phyloP scores from a whole-genome alignment of 768 basidiomycete genomes.

The Suillus plorans region DNA sequence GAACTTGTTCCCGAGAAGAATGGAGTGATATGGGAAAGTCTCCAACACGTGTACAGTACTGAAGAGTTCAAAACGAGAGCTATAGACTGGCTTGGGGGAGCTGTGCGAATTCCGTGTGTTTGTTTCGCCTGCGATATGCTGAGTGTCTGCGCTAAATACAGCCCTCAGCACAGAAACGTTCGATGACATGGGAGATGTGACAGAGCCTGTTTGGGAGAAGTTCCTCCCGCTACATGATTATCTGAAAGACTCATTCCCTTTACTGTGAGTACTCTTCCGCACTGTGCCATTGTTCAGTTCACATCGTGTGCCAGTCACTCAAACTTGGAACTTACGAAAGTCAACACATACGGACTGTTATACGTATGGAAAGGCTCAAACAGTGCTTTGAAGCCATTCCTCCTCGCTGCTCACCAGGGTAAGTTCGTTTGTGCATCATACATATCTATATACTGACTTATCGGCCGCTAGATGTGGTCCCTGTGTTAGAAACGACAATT shows the following conservation, averaged over 20 bases:
- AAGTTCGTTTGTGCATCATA: background rate
- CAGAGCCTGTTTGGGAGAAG: conserved; percentile 55
- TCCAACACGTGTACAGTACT: conserved; percentile 31
- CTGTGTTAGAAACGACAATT: conserved; percentile 50
- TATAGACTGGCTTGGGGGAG: conserved; percentile 37
- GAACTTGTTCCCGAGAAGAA: conserved; percentile 35
- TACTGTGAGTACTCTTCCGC: conserved; percentile 41
- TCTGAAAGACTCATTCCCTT: conserved; percentile 56
- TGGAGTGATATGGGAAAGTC: conserved; percentile 29
- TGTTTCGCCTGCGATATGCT: background rate
- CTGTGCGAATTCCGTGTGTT: conserved; percentile 43
- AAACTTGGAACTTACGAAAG: conserved; percentile 33
- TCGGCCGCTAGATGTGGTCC: conserved; percentile 52
- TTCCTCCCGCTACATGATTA: conserved; percentile 57
- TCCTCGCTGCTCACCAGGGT: conserved; percentile 69
- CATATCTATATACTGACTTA: background rate
- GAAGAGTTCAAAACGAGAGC: conserved; percentile 36
- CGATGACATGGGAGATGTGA: conserved; percentile 46
- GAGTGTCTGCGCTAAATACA: background rate
- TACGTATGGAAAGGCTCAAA: conserved; percentile 73
- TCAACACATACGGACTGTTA: conserved; percentile 77
- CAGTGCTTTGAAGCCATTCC: conserved; percentile 53
- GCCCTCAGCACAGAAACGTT: conserved; percentile 47
- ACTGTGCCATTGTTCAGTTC: conserved; percentile 36
- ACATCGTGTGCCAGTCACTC: conserved; percentile 47